Evolutionary conservation across 2,329 filamentous ascomycete species (phyloP).

Genomic region (Penicillium concentricum): DNA sequence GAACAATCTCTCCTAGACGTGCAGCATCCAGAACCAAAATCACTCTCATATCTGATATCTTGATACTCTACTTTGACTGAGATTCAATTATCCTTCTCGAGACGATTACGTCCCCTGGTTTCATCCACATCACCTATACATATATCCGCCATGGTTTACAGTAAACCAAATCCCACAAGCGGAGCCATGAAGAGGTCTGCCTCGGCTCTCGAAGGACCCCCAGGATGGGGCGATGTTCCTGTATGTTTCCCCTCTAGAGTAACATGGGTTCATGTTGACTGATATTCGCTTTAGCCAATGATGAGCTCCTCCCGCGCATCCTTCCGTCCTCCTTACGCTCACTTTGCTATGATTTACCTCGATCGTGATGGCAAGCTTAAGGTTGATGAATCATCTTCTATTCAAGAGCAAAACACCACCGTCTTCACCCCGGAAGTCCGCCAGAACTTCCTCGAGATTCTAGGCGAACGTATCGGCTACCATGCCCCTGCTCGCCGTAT

Average conservation of each 20-base stretch:
- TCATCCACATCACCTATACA: neutral
- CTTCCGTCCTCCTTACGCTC: conserved; percentile 30
- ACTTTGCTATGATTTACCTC: conserved; percentile 40
- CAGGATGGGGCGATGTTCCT: conserved; percentile 32
- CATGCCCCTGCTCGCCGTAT: conserved; percentile 29
- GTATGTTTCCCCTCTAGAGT: conserved; percentile 17
- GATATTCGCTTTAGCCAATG: conserved; percentile 25
- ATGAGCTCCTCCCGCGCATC: conserved; percentile 24
- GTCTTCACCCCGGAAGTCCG: conserved; percentile 36
- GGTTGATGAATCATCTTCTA: conserved; percentile 34
- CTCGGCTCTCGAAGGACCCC: conserved; percentile 28
- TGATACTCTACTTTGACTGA: neutral
- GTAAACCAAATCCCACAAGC: conserved; percentile 22
- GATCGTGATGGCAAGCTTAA: conserved; percentile 35
- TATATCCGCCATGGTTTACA: conserved; percentile 29
- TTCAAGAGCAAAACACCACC: conserved; percentile 30
- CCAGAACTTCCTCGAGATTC: conserved; percentile 36
- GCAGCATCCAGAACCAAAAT: neutral
- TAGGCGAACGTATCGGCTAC: conserved; percentile 32
- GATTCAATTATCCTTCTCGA: neutral
- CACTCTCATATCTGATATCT: neutral
- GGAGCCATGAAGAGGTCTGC: conserved; percentile 33
- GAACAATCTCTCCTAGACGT: neutral
- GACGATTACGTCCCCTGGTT: neutral
- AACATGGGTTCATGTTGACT: neutral